Evolutionary conservation across 441 rosid species (phyloP).

Genomic region (Macaranga tanarius): DNA sequence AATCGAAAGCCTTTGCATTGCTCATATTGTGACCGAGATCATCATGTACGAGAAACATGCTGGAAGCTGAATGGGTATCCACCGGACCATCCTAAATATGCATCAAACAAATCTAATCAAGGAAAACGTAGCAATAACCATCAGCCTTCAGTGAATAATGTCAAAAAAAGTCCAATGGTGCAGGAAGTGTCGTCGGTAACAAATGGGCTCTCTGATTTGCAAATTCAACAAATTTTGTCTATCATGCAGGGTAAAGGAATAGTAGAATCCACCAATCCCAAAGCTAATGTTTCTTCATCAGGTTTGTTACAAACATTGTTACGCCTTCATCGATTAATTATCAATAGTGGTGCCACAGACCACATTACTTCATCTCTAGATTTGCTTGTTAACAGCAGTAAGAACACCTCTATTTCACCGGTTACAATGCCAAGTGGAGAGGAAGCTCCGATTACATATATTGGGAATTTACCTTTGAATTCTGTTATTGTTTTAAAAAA

Average conservation of each 20-base stretch:
- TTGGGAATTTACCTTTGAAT: neutral
- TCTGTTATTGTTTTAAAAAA: neutral
- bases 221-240: neutral
- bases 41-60: too few relatives aligned
- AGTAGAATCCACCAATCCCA: too few relatives aligned
- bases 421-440: neutral
- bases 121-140: too few relatives aligned
- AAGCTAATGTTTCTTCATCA: too few relatives aligned
- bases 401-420: neutral
- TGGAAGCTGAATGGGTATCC: slow-evolving; percentile 4
- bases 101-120: neutral
- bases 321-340: neutral
- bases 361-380: neutral
- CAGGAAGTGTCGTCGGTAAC: neutral
- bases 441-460: neutral
- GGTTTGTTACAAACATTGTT: too few relatives aligned
- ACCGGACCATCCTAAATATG: neutral
- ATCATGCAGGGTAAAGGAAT: neutral
- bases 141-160: slow-evolving; percentile 5
- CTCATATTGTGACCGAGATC: neutral
- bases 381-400: neutral
- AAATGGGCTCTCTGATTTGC: neutral
- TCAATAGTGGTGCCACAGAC: slow-evolving; percentile 9
- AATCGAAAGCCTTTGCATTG: neutral
- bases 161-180: neutral